A percentile compares a stretch with the other conserved stretches of the same genome.
Evolutionary conservation across 2,329 filamentous ascomycete species (phyloP).

Genomic region (Furcasterigmium sp.): DNA sequence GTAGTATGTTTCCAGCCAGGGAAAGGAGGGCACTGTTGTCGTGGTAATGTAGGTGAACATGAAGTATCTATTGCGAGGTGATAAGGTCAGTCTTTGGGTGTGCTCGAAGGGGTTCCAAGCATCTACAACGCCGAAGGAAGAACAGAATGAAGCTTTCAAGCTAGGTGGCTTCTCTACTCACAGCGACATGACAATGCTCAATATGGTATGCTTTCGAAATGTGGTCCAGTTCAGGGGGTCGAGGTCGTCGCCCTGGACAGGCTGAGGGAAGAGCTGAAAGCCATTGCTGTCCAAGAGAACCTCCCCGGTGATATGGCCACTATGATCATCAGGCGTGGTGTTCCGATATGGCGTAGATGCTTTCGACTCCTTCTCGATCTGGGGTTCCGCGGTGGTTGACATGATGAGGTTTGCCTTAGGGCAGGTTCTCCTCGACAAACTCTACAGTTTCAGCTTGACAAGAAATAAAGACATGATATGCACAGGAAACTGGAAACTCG

Average conservation of each 20-base stretch:
- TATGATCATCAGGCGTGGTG: background rate
- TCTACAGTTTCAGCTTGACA: too few relatives aligned
- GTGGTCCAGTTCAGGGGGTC: constrained; percentile 51
- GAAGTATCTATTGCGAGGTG: constrained; percentile 37
- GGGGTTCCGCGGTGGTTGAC: background rate
- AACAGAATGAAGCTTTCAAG: background rate
- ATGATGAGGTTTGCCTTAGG: background rate
- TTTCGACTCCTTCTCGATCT: background rate
- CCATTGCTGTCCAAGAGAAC: constrained; percentile 15
- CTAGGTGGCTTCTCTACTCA: too few relatives aligned
- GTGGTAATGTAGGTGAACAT: constrained; percentile 55
- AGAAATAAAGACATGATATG: too few relatives aligned
- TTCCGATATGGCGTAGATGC: background rate
- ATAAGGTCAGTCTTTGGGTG: background rate
- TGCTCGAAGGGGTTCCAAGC: too few relatives aligned
- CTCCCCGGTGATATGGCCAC: constrained; percentile 2
- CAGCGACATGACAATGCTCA: constrained; percentile 48
- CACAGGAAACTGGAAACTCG: too few relatives aligned
- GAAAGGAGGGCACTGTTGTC: constrained; percentile 49
- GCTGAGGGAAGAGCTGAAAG: constrained; percentile 29
- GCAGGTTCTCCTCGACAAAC: too few relatives aligned
- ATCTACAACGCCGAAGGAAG: too few relatives aligned
- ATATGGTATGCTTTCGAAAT: constrained; percentile 39
- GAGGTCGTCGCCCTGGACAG: constrained; percentile 30
- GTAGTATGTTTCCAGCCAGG: constrained; percentile 40